Evolutionary conservation across 1,284 basidiomycete species (phyloP), one percentile per base, ranked within the genome.

Genomic region (Coniferiporia weirii): DNA sequence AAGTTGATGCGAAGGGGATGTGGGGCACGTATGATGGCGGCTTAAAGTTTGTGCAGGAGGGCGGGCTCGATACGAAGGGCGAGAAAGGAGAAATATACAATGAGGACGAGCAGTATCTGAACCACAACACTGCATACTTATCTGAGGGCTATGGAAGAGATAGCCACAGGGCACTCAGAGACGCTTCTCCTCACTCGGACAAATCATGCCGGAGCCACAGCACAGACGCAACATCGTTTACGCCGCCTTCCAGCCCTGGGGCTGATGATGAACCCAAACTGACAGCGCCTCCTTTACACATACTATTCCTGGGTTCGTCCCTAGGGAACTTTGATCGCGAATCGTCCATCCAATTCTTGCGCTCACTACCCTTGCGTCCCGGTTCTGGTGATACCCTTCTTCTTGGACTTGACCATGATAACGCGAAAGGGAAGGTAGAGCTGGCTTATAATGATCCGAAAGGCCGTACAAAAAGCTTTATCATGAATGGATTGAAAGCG

Each of bases 301-400:
- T 98, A 58, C 76, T 98, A 61, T 98, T 97, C 78, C 79, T 98
- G n/a, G 96, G 96, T 0, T 96, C 92, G 0, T 94, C 93, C 0
- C 75, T 98, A 12, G 96, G 96, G 12, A 98, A 98, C 76, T 98
- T 98, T 71, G 71, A 78, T n/a, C 83, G 93, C 22, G 76, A 79
- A 15, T 87, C 81, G 27, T 91, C 89, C 6, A 80, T 80, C 0
- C 75, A 79, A 0, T 98, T 99, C 74, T 80, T 99, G 56, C 80
- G 80, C 12, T 82, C 83, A 1, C 77, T 97, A 20, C 92, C 93
- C 10, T 78, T 99, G 48, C 83, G 88, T 9, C 75, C 89, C 3
- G 86, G 84, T 6, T 78, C 75, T 19, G 83, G 84, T 3, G 88
- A 90, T 68, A 91, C 88, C 0, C 73, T 91, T 7, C 72, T 91